Conservation (phyloP, 2,329 filamentous ascomycete genomes). For the Beauveria medogensis region DNA sequence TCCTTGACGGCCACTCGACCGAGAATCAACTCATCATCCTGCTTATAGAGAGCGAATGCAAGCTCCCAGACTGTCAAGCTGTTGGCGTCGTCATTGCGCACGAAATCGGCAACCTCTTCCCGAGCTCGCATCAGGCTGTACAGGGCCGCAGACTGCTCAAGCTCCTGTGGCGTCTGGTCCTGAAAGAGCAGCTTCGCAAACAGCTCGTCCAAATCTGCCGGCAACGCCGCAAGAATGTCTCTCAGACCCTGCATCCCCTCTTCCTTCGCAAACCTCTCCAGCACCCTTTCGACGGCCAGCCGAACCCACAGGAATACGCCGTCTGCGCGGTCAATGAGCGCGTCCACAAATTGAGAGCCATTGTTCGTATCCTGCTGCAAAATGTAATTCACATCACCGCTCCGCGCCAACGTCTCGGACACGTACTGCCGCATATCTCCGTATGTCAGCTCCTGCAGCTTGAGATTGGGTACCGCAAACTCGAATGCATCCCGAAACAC, state of each 20-base stretch:
- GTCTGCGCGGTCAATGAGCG: constrained; percentile 18
- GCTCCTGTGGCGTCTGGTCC: constrained; percentile 15
- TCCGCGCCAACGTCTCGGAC: constrained; percentile 15
- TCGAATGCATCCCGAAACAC: constrained; percentile 21
- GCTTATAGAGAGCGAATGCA: constrained; percentile 19
- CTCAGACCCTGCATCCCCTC: constrained; percentile 8
- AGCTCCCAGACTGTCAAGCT: constrained; percentile 26
- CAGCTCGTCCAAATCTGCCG: constrained; percentile 20
- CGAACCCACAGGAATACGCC: constrained; percentile 28
- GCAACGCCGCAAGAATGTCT: constrained; percentile 14
- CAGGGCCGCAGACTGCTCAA: constrained; percentile 18
- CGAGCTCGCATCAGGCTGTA: constrained; percentile 24
- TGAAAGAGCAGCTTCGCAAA: constrained; percentile 24
- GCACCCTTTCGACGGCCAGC: constrained; percentile 22
- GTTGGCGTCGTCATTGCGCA: constrained; percentile 24
- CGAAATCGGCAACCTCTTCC: constrained; percentile 25
- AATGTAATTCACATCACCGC: constrained; percentile 12
- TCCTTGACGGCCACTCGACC: constrained; percentile 15
- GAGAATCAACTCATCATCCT: constrained; percentile 16
- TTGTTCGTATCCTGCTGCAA: constrained; percentile 10
- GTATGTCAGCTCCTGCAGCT: constrained; percentile 20
- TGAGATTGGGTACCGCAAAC: constrained; percentile 18
- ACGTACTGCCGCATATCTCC: constrained; percentile 22
- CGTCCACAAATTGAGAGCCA: constrained; percentile 11
- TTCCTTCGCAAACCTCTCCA: constrained; percentile 13